Evolutionary conservation across 1,139 yeast species (phyloP).

Genomic region (Yamadazyma friedrichii): DNA sequence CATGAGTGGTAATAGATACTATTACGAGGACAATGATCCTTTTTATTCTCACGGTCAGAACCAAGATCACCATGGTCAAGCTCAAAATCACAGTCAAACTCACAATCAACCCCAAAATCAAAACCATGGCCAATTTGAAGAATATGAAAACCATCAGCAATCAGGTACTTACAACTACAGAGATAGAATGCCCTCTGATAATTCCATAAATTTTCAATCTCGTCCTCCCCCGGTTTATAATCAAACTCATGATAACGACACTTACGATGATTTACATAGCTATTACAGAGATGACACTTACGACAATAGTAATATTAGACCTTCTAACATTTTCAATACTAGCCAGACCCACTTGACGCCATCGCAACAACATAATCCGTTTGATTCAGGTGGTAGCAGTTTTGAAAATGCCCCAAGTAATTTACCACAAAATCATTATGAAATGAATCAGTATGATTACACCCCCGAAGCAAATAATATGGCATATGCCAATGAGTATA

Average conservation of each 20-base stretch:
- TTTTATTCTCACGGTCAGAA: neutral
- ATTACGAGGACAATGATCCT: neutral
- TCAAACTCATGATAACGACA: slow-evolving; percentile 19
- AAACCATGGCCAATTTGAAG: neutral
- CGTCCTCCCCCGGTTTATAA: slow-evolving; percentile 30
- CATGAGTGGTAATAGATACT: slow-evolving; percentile 2
- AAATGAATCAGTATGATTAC: slow-evolving; percentile 27
- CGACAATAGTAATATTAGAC: slow-evolving; percentile 11
- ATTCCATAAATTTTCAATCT: slow-evolving; percentile 35
- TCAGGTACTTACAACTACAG: slow-evolving; percentile 20
- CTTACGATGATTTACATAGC: slow-evolving; percentile 20
- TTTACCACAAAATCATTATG: slow-evolving; percentile 23
- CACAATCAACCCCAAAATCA: neutral
- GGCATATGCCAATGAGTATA: slow-evolving; percentile 17
- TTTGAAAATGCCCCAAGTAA: slow-evolving; percentile 14
- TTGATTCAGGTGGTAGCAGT: slow-evolving; percentile 10
- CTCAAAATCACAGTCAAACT: neutral
- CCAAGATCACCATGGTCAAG: neutral
- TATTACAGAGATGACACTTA: slow-evolving; percentile 15
- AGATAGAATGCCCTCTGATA: slow-evolving; percentile 7
- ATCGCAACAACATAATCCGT: slow-evolving; percentile 16
- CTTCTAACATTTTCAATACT: slow-evolving; percentile 27
- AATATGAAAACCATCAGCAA: slow-evolving; percentile 11
- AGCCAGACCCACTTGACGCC: slow-evolving; percentile 16
- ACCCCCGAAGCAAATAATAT: slow-evolving; percentile 8